Evolutionary conservation across 2,329 filamentous ascomycete species (phyloP), one percentile per base, ranked within the genome.

Genomic region (Talaromyces piceae): DNA sequence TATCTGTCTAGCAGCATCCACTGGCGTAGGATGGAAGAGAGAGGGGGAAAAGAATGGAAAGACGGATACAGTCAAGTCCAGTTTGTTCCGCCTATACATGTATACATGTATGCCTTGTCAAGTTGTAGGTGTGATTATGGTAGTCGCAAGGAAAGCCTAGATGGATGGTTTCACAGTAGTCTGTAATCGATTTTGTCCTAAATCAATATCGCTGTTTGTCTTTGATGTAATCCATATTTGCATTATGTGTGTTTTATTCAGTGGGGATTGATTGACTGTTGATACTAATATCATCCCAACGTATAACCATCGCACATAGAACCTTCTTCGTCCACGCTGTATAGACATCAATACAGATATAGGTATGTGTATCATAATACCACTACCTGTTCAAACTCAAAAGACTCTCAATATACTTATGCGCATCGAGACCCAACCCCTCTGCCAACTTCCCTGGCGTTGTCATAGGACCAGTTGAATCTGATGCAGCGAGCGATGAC

Each of bases 401-500:
- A 56, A 76, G 55, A 30, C 66, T 67, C 56, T 75, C 73, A 54
- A 76, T 69, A 65, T 75, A 76, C 51, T 65, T 67, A 54, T 68
- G 66, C 18, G 73, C 67, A 65, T 76, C 73, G 33, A 76, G 60
- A 1, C 73, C 73, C 33, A 75, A 57, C 6, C 73, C 73, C 54
- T 75, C 73, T 8, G 67, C 70, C 43, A 70, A 54, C 50, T 63
- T 73, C 20, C 60, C 49, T 11, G 37, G 45, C 31, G 44, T 45
- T 13, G 49, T 25, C 47, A 54, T 58, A 39, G 8, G 23, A 53
- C 62, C 69, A 44, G 61, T 49, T 47, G 54, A 61, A 54, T 55
- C 58, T 18, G 52, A 47, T 46, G 58, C 54, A 44, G 55, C 57
- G 25, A 54, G 50, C 22, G 65, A 60, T 18, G 62, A 61, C 2